These are phyloP conservation scores for Boletus vinaceobasis DNA, from an alignment of 768 basidiomycete genomes.

Conservation along the genomic window DNA sequence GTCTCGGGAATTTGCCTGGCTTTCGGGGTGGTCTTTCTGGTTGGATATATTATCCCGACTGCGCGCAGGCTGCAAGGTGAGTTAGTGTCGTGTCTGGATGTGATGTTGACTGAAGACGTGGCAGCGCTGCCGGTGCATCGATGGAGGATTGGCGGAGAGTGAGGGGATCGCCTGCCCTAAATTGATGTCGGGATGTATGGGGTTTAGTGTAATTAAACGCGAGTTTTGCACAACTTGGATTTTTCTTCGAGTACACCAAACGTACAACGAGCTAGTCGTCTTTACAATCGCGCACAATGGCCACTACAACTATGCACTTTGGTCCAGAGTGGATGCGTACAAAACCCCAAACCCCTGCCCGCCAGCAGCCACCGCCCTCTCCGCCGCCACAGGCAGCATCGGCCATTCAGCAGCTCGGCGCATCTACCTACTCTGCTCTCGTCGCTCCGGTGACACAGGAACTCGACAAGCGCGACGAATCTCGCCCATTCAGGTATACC, in stretches of 20 bases:
- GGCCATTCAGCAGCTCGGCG: slow-evolving; percentile 48
- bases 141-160: slow-evolving; percentile 59
- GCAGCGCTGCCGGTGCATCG: slow-evolving; percentile 66
- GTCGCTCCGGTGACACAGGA: slow-evolving; percentile 40
- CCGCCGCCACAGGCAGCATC: slow-evolving; percentile 48
- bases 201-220: slow-evolving; percentile 16
- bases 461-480: slow-evolving; percentile 57
- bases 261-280: slow-evolving; percentile 1
- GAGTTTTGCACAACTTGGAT: slow-evolving; percentile 24
- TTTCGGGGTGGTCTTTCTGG: slow-evolving; percentile 70
- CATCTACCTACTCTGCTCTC: slow-evolving; percentile 73
- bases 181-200: slow-evolving; percentile 8
- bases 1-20: slow-evolving; percentile 75
- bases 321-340: slow-evolving; percentile 92
- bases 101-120: slow-evolving; percentile 4
- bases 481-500: slow-evolving; percentile 81
- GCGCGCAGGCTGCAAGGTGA: slow-evolving; percentile 83
- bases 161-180: slow-evolving; percentile 32
- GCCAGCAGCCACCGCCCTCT: slow-evolving; percentile 54
- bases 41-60: slow-evolving; percentile 78
- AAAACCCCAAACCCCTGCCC: slow-evolving; percentile 58
- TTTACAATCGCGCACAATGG: slow-evolving; percentile 37
- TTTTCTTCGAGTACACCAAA: slow-evolving; percentile 18
- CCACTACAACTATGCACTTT: slow-evolving; percentile 78
- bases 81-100: slow-evolving; percentile 22